Evolutionary conservation across 2,329 filamentous ascomycete genomes (phyloP), one percentile per base, ranked within the genome.

Genomic region (Aspergillus neoniger): DNA sequence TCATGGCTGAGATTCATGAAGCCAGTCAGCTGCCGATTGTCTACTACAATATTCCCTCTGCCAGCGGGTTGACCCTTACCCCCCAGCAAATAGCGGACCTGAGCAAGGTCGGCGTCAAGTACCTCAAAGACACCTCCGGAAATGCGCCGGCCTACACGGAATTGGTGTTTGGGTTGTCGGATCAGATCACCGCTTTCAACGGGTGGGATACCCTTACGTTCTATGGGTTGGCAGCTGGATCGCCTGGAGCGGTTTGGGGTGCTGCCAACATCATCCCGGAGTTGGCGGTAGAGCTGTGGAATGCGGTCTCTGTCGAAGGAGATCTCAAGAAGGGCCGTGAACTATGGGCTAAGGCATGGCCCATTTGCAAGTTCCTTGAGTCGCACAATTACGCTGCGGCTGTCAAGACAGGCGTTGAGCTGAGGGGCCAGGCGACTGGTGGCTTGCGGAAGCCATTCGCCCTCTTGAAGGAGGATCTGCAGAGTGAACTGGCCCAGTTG

Each of bases 131-230:
- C 65, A 83, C 82, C 0, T 83, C 81, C 2, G 82, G 82, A 17
- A 80, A 84, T 56, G 82, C 75, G 1, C 81, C 82, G 0, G 80
- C 78, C 0, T 69, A 83, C 5, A 84, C 81, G 2, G 81, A 84
- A 59, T 66, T 83, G 14, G 71, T 84, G 4, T 83, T 83, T 63
- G 74, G 73, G 4, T 67, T 76, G 19, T 68, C 70, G 2, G 72
- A 77, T 56, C 66, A 74, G 25, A 79, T 83, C 61, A 83, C 79
- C 1, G 74, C 79, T 0, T 82, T 84, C 67, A 84, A 84, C 58
- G 82, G 82, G 1, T 84, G 81, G 82, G 82, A 84, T 60, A 83
- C 81, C 0, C 70, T 84, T 15, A 84, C 82, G 0, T 84, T 84
- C 66, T 83, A 83, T 62, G 81, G 82, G 9, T 69, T 84, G 9